Base-by-base conservation (phyloP, 108 stramenopile genomes). In the Skeletonema tropicum region DNA sequence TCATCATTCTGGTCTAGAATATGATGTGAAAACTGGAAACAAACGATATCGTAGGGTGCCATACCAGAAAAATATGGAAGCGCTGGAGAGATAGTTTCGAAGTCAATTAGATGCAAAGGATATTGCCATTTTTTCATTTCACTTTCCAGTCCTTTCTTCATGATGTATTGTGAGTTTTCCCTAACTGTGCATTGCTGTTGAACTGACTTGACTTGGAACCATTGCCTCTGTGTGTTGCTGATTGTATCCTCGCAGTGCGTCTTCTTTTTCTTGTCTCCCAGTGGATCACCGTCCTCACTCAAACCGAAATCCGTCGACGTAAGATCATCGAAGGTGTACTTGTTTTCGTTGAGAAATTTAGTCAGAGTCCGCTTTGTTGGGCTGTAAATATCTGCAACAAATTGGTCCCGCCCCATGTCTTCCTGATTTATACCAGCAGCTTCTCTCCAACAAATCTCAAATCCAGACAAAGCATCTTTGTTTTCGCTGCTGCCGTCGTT, bases 11-110 rank as follows among this genome's bases (percentile, higher is more conserved):
- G 58, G 19, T 66, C 41, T 29, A 85, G 5, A 5, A 66, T 74
- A 66, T 86, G 86, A 69, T 86, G 86, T 23, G 83, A 84, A 38
- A 86, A 86, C 39, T 86, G 86, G 60, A 84, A 86, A 4, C 83
- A 79, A 60, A 82, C 8, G 5, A 84, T 36, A 15, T 83, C 79
- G 39, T 80, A 86, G 6, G 86, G 86, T 32, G 70, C 55, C 76
- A 71, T 77, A 23, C 68, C 76, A n/a, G 61, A 38, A 46, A 76
- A 82, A 48, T 73, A 83, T 11, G 86, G 86, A 46, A 86, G 60
- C 3, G 76, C 71, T 1, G 86, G 79, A 17, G 70, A 45, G 15
- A 71, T 36, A n/a, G 86, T 86, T 62, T 86, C 86, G 60, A 86
- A 86, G 46, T 86, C 86, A 3, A 86, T 76, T 60, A 86, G 83